A percentile compares a stretch with the other conserved stretches of the same genome.
Conservation (phyloP, 495 filamentous ascomycete species). For the Cetradonia linearis region DNA sequence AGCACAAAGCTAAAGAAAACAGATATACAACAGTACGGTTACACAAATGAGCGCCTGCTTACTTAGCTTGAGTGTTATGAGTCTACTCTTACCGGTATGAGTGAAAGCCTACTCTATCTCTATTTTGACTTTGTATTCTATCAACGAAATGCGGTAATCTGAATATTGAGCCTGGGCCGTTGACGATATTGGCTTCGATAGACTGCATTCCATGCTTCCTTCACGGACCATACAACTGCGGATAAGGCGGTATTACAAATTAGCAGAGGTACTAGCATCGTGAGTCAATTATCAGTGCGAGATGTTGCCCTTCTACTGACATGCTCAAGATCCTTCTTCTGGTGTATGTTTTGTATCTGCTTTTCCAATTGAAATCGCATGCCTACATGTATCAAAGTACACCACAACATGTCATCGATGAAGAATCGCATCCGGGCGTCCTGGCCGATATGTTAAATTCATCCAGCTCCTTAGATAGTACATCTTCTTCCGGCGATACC, state of each 20-base stretch:
- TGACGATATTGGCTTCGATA: constrained; percentile 24
- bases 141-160: background rate
- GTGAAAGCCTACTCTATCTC: background rate
- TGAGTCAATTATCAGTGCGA: constrained; percentile 31
- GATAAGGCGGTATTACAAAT: constrained; percentile 65
- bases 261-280: constrained; percentile 83
- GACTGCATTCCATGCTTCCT: constrained; percentile 89
- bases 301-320: background rate
- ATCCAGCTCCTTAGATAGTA: constrained; percentile 51
- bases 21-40: constrained; percentile 90
- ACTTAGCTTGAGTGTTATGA: constrained; percentile 79
- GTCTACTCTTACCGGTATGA: constrained; percentile 62
- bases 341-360: constrained; percentile 73
- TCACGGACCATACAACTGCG: constrained; percentile 49
- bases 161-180: background rate
- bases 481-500: constrained; percentile 47
- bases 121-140: background rate
- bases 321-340: constrained; percentile 56
- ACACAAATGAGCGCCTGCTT: constrained; percentile 93
- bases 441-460: constrained; percentile 69
- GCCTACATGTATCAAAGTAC: constrained; percentile 85
- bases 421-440: constrained; percentile 75
- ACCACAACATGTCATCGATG: constrained; percentile 80
- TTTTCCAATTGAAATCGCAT: constrained; percentile 89
- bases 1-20: background rate